Evolutionary conservation across 768 basidiomycete genomes (phyloP).

Genomic region (Solioccasus polychromus): DNA sequence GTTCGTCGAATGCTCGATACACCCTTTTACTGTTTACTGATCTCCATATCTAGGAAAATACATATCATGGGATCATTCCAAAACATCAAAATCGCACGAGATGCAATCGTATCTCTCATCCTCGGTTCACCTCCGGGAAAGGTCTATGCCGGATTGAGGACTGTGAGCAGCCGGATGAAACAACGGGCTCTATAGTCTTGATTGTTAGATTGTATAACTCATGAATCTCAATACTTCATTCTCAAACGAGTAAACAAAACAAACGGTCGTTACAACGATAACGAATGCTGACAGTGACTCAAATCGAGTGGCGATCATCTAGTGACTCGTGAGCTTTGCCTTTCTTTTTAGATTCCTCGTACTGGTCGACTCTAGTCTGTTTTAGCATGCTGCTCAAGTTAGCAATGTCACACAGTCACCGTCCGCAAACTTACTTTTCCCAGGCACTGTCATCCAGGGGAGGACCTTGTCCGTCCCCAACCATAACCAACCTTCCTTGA

Average conservation of each 20-base stretch:
- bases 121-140: constrained; percentile 94
- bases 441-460: constrained; percentile 53
- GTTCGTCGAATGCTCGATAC: constrained; percentile 44
- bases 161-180: constrained; percentile 89
- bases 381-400: constrained; percentile 42
- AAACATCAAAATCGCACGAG: constrained; percentile 96
- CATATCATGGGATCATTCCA: constrained; percentile 98
- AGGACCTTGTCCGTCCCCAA: constrained; percentile 65
- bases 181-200: constrained; percentile 73
- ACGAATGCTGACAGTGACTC: constrained; percentile 5
- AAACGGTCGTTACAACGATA: constrained; percentile 1
- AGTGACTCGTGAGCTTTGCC: constrained; percentile 22
- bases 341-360: constrained; percentile 38
- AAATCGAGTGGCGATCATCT: constrained; percentile 4
- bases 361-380: constrained; percentile 48
- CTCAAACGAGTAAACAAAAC: constrained; percentile 9
- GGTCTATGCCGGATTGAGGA: constrained; percentile 87
- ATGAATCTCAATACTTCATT: constrained; percentile 4
- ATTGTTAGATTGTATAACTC: constrained; percentile 7
- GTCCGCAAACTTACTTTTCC: constrained; percentile 48
- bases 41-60: constrained; percentile 67
- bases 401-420: background rate
- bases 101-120: constrained; percentile 93
- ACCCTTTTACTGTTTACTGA: constrained; percentile 5
- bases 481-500: constrained; percentile 56